Conservation (phyloP, 306 rosid species). For the Acacia melanoxylon region DNA sequence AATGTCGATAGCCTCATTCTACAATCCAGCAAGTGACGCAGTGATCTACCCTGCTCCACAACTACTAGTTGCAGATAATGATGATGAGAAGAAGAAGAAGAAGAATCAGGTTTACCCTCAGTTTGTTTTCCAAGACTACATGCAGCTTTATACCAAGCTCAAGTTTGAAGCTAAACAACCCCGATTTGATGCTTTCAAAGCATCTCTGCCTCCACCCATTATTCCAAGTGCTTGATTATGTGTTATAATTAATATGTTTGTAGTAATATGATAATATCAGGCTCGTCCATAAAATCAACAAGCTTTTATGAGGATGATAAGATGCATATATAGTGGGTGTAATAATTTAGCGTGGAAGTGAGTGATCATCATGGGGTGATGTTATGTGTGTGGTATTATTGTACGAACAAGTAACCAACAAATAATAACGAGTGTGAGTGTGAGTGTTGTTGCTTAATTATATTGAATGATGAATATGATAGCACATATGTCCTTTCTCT, state of each 20-base stretch:
- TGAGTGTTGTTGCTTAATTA: background rate
- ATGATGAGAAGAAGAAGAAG: constrained; percentile 47
- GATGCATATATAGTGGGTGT: background rate
- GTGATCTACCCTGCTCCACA: constrained; percentile 78
- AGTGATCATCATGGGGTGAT: background rate
- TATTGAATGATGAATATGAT: background rate
- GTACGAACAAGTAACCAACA: background rate
- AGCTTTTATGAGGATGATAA: no score
- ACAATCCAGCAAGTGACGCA: constrained; percentile 89
- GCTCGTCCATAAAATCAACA: background rate
- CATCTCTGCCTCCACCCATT: constrained; percentile 27
- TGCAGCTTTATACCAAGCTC: constrained; percentile 72
- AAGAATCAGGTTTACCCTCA: constrained; percentile 60
- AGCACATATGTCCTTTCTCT: background rate
- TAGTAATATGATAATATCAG: background rate
- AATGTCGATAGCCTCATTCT: constrained; percentile 94
- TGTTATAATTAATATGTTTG: background rate
- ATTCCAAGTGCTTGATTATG: constrained; percentile 58
- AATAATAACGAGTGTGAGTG: background rate
- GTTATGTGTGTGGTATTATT: background rate
- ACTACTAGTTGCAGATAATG: constrained; percentile 47
- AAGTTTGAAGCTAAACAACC: constrained; percentile 87
- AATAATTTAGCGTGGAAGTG: background rate
- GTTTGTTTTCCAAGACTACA: constrained; percentile 86
- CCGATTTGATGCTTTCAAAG: constrained; percentile 82